These are phyloP conservation scores for Chlorella vulgaris DNA, from an alignment of 139 green algal genomes.

Conservation along the genomic window DNA sequence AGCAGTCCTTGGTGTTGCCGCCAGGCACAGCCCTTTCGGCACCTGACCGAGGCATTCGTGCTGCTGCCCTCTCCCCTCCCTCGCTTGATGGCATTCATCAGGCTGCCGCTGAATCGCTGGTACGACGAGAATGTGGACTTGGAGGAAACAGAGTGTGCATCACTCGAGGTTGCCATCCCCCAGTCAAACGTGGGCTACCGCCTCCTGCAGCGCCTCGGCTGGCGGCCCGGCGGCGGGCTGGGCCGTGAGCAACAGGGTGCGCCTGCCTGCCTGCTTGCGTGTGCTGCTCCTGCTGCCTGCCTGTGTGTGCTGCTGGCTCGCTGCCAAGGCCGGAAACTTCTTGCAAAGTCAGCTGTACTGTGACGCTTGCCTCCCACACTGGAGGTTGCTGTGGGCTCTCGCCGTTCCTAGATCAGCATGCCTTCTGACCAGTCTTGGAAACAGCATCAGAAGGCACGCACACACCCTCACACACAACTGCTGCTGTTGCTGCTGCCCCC, in stretches of 20 bases:
- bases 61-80: neutral
- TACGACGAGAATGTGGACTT: slow-evolving; percentile 56
- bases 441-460: too few relatives aligned
- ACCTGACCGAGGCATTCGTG: too few relatives aligned
- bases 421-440: too few relatives aligned
- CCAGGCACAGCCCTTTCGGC: neutral
- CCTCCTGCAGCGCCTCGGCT: slow-evolving; percentile 87
- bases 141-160: slow-evolving; percentile 36
- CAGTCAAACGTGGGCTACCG: slow-evolving; percentile 77
- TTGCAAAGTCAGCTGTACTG: too few relatives aligned
- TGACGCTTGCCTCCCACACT: too few relatives aligned
- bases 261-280: neutral
- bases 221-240: slow-evolving; percentile 75
- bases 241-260: slow-evolving; percentile 48
- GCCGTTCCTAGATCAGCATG: too few relatives aligned
- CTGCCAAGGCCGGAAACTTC: neutral
- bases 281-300: neutral
- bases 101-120: slow-evolving; percentile 53
- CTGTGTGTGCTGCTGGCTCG: neutral
- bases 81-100: neutral
- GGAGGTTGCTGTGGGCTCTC: too few relatives aligned
- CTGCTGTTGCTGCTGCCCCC: neutral
- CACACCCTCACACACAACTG: too few relatives aligned
- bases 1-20: neutral
- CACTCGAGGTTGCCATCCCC: slow-evolving; percentile 48